Evolutionary conservation across 2,329 filamentous ascomycete genomes (phyloP), one percentile per base, ranked within the genome.

Genomic region (Ophiocordyceps camponoti-floridani): DNA sequence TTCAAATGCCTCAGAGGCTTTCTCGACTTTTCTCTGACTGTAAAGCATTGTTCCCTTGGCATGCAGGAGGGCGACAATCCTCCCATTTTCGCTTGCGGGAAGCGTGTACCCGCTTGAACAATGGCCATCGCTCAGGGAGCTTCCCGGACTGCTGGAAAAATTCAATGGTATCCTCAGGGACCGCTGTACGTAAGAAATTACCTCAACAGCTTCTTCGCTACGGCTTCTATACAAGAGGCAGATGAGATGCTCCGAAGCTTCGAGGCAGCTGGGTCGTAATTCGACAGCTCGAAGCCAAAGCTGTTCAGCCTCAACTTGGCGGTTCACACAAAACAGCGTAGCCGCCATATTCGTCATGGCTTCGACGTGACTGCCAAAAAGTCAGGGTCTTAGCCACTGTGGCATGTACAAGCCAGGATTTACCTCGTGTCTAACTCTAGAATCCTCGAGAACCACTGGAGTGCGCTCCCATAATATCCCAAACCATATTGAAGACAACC

Each of bases 41-140:
- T 98, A 98, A 2, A 96, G 70, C 82, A 96, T 93, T 50, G 96
- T 96, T n/a, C 89, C 91, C 61, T 96, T 98, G 18, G 89, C 88
- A 62, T 98, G 91, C 38, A 96, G 79, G 14, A 98, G 71, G n/a
- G 87, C 84, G 41, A 98, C 72, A 55, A 98, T 86, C 47, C 91
- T 77, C 9, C 89, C 91, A 57, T 95, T 96, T 52, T 98, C 91
- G 40, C 74, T 77, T 2, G 82, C 87, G 5, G 87, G 75, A 40
- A 98, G 79, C 13, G 78, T 75, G 59, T 94, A 96, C 14, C 87
- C 88, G 59, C 59, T 62, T 14, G 59, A 59, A 18, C 58, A 61
- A 49, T 61, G 62, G 1, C 56, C 56, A 13, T 48, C 35, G 38
- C 47, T 45, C 5, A 8, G 6, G 14, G 16, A 12, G 14, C 8